Conservation (phyloP, 1,284 basidiomycete species). For the Xanthoconium separans region DNA sequence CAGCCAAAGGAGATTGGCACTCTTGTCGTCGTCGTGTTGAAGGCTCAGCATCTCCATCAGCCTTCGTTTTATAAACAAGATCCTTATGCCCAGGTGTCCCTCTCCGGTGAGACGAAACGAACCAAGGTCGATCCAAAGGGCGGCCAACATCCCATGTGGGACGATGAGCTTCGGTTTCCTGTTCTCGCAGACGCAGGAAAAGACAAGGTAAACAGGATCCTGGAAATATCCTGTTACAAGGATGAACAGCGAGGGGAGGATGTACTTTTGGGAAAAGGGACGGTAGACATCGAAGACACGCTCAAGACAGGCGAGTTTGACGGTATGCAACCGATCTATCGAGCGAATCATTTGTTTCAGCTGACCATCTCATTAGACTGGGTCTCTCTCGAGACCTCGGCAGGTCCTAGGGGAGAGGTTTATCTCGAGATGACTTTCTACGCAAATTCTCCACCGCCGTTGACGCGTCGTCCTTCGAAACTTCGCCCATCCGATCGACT, state of each 20-base stretch:
- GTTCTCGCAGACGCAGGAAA: slow-evolving; percentile 42
- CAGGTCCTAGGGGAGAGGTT: slow-evolving; percentile 61
- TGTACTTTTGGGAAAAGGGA: slow-evolving; percentile 54
- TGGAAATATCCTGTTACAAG: slow-evolving; percentile 65
- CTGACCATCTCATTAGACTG: slow-evolving; percentile 50
- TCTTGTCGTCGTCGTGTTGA: slow-evolving; percentile 70
- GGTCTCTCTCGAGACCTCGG: slow-evolving; percentile 57
- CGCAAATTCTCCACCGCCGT: slow-evolving; percentile 54
- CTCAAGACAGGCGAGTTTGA: slow-evolving; percentile 75
- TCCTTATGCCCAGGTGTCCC: slow-evolving; percentile 54
- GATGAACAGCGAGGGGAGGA: slow-evolving; percentile 62
- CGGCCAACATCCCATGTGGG: slow-evolving; percentile 78
- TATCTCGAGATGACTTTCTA: slow-evolving; percentile 81
- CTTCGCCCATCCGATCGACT: slow-evolving; percentile 45
- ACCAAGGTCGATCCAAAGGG: slow-evolving; percentile 67
- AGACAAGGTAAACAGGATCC: slow-evolving; percentile 44
- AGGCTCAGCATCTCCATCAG: slow-evolving; percentile 68
- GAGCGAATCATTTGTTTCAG: neutral
- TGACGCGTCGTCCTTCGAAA: slow-evolving; percentile 46
- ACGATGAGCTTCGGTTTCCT: slow-evolving; percentile 65
- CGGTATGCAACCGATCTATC: slow-evolving; percentile 42
- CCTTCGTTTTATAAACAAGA: slow-evolving; percentile 78
- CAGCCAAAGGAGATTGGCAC: slow-evolving; percentile 55
- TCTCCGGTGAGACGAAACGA: slow-evolving; percentile 50
- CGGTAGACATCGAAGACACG: slow-evolving; percentile 64